These are phyloP conservation scores for Hondaea fermentalgiana DNA, from an alignment of 108 stramenopile genomes.

Conservation along the genomic window DNA sequence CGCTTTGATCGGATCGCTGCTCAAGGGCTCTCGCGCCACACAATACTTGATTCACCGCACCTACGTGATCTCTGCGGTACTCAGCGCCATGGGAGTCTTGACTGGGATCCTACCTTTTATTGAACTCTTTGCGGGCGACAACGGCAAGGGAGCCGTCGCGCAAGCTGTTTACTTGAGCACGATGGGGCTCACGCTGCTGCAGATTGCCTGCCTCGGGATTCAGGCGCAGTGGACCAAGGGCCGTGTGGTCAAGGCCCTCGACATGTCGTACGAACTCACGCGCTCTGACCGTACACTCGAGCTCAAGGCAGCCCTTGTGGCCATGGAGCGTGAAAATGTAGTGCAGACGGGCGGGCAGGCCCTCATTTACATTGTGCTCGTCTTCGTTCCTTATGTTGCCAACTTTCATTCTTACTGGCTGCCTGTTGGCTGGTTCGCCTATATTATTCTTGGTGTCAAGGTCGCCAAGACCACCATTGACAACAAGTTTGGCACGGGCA, in stretches of 20 bases:
- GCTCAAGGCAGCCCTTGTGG: background rate
- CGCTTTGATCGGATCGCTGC: background rate
- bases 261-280: background rate
- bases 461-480: background rate
- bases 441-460: background rate
- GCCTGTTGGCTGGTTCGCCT: background rate
- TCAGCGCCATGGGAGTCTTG: background rate
- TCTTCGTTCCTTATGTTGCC: background rate
- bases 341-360: background rate
- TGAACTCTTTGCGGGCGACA: background rate
- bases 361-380: background rate
- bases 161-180: background rate
- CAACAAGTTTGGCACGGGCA: background rate
- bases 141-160: background rate
- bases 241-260: background rate
- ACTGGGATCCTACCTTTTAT: background rate
- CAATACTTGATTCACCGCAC: background rate
- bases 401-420: background rate
- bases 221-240: background rate
- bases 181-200: background rate
- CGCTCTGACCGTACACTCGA: background rate
- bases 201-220: background rate
- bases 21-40: background rate
- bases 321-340: background rate
- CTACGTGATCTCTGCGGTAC: background rate